Evolutionary conservation across 2,329 filamentous ascomycete species (phyloP).

Genomic region (Ophiostoma tasmaniense): DNA sequence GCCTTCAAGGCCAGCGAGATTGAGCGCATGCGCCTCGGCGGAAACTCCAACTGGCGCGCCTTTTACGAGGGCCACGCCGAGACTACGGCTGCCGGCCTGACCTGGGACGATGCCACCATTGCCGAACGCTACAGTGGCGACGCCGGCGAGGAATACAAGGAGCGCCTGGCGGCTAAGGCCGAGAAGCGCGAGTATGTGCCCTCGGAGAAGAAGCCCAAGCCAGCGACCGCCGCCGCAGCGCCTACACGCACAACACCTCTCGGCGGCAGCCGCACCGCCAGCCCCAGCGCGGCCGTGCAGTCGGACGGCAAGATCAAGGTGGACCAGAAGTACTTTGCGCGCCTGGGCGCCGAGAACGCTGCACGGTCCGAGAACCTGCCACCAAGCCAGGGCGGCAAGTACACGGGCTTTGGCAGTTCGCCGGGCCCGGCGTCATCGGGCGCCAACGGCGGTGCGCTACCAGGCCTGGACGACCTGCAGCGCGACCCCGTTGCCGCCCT

Average conservation of each 20-base stretch:
- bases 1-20: constrained; percentile 92
- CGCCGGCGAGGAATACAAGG: constrained; percentile 91
- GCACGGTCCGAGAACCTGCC: constrained; percentile 63
- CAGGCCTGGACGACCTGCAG: constrained; percentile 78
- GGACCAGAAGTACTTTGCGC: constrained; percentile 85
- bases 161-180: constrained; percentile 75
- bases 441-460: constrained; percentile 41
- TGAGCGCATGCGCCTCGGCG: constrained; percentile 84
- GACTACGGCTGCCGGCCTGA: constrained; percentile 57
- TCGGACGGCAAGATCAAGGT: constrained; percentile 47
- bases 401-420: constrained; percentile 78
- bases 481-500: constrained; percentile 82
- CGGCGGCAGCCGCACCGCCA: constrained; percentile 24
- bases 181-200: constrained; percentile 82
- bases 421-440: constrained; percentile 41
- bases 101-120: constrained; percentile 82
- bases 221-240: constrained; percentile 34
- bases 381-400: constrained; percentile 89
- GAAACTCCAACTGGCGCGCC: constrained; percentile 76
- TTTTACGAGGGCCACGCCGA: constrained; percentile 73
- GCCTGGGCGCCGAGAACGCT: constrained; percentile 76
- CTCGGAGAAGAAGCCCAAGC: constrained; percentile 44
- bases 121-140: constrained; percentile 84
- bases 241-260: constrained; percentile 18
- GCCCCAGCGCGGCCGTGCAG: constrained; percentile 19